Evolutionary conservation across 129 eudicot genomes (phyloP).

Genomic region (Cynara cardunculus): DNA sequence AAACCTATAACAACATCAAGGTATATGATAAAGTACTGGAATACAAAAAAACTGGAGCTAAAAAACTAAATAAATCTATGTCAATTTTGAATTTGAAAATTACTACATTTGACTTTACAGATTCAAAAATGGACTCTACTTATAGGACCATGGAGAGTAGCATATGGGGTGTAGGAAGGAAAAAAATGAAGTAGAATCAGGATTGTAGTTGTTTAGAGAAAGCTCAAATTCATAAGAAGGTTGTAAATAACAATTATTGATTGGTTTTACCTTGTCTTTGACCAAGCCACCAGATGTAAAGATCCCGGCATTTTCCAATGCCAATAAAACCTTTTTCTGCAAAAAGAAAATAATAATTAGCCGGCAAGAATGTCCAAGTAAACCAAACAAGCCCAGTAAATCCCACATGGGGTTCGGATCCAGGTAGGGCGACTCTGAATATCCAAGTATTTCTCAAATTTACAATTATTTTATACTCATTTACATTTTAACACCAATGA

Average conservation of each 20-base stretch:
- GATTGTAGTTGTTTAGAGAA: background rate
- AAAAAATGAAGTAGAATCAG: background rate
- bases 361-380: background rate
- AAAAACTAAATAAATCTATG: background rate
- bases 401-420: background rate
- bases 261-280: slow-evolving; percentile 75
- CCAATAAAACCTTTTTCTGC: slow-evolving; percentile 73
- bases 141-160: background rate
- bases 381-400: background rate
- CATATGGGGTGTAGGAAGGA: background rate
- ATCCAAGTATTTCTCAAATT: background rate
- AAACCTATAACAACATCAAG: background rate
- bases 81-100: background rate
- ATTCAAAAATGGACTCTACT: background rate
- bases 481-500: background rate
- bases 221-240: background rate
- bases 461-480: background rate
- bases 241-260: background rate
- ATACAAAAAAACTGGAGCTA: background rate
- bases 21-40: background rate
- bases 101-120: background rate
- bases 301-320: slow-evolving; percentile 90
- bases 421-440: background rate
- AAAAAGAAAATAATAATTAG: slow-evolving; percentile 17
- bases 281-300: slow-evolving; percentile 89